Conservation (phyloP, 768 basidiomycete genomes). For the Tylopilus subfusipes region DNA sequence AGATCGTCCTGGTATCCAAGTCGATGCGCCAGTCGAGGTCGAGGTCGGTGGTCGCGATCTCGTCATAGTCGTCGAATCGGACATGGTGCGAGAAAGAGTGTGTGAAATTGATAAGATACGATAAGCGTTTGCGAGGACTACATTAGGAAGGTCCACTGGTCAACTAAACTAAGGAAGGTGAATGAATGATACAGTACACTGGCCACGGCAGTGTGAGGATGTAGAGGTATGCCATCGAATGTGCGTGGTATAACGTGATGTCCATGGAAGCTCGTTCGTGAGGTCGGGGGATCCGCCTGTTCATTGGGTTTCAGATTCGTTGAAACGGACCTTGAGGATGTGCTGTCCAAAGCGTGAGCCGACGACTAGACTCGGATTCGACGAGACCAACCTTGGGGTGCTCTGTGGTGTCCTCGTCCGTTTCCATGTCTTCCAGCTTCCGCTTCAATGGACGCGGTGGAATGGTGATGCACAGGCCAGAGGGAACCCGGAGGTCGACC, state of each 20-base stretch:
- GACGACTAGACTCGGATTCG: background rate
- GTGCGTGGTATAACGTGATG: conserved; percentile 7
- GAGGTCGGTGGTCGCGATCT: background rate
- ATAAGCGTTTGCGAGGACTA: background rate
- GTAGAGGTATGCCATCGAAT: background rate
- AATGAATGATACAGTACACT: conserved; percentile 1
- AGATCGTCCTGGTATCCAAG: background rate
- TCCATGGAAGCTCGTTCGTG: background rate
- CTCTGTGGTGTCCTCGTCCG: background rate
- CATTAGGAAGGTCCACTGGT: conserved; percentile 11
- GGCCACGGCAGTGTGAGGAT: background rate
- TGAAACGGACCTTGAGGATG: conserved; percentile 8
- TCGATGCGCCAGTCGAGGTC: background rate
- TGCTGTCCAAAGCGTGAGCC: conserved; percentile 14
- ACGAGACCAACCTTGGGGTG: conserved; percentile 20
- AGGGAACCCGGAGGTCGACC: conserved; percentile 5
- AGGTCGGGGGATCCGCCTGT: background rate
- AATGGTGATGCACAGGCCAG: conserved; percentile 27
- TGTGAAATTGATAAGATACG: background rate
- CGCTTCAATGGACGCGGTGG: conserved; percentile 21
- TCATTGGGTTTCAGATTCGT: background rate
- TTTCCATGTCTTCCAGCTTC: conserved; percentile 7
- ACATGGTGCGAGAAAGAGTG: background rate
- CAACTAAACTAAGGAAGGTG: background rate
- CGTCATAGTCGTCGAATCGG: background rate